Evolutionary conservation across 129 eudicot species (phyloP).

Genomic region (Arctium minus): DNA sequence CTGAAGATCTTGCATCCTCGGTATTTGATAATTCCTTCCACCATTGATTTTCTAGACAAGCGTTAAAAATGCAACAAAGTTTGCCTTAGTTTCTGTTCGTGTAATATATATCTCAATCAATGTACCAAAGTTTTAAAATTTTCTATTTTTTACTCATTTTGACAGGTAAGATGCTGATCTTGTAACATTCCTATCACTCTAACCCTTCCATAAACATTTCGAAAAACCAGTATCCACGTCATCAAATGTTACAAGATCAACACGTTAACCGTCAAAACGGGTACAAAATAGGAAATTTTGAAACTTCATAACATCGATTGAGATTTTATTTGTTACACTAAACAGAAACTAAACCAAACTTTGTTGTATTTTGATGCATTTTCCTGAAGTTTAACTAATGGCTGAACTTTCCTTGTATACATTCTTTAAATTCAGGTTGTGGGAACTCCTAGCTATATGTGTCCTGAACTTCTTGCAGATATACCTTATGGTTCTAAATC

Average conservation of each 20-base stretch:
- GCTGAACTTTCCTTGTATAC: not conserved
- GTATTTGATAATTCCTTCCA: slow-evolving; percentile 35
- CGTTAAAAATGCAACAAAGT: not conserved
- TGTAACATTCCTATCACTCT: not conserved
- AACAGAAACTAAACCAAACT: not conserved
- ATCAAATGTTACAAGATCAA: not conserved
- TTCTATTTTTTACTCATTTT: not conserved
- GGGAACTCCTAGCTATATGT: slow-evolving; percentile 99
- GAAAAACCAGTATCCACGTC: not conserved
- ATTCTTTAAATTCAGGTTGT: slow-evolving; percentile 55
- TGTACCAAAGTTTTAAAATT: not conserved
- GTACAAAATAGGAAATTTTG: not conserved
- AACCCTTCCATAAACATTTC: not conserved
- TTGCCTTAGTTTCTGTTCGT: not conserved
- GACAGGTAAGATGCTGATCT: not conserved
- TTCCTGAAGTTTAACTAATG: not conserved
- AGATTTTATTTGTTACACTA: not conserved
- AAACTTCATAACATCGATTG: not conserved
- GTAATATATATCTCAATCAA: not conserved
- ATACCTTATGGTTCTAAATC: slow-evolving; percentile 99
- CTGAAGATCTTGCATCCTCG: slow-evolving; percentile 96
- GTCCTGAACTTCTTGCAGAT: slow-evolving; percentile 99
- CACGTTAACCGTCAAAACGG: not conserved
- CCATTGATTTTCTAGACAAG: not conserved
- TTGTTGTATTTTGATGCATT: not conserved